phyloP scores from a whole-genome alignment of 306 rosid genomes.

The Calophaca sinica region DNA sequence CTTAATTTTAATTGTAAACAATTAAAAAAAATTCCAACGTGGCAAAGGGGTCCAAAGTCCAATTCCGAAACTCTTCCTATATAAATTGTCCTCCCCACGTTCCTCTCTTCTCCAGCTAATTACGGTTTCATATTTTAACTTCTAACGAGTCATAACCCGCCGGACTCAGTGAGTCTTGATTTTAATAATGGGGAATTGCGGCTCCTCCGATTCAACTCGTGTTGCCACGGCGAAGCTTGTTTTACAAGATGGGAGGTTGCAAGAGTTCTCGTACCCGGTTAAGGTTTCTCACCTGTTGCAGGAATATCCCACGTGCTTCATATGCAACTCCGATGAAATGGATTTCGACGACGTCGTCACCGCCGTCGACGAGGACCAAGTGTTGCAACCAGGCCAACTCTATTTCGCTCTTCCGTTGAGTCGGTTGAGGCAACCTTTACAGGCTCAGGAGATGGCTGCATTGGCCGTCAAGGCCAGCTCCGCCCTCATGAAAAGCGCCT shows the following conservation, averaged over 20 bases:
- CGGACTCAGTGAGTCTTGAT: slow-evolving; percentile 16
- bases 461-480: slow-evolving; percentile 92
- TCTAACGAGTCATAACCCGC: background rate
- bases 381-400: slow-evolving; percentile 79
- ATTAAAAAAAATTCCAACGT: slow-evolving; percentile 54
- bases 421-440: slow-evolving; percentile 62
- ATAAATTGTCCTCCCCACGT: slow-evolving; percentile 28
- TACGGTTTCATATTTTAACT: background rate
- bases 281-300: slow-evolving; percentile 77
- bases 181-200: slow-evolving; percentile 77
- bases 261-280: slow-evolving; percentile 71
- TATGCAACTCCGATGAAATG: slow-evolving; percentile 91
- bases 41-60: slow-evolving; percentile 45
- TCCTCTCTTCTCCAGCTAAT: slow-evolving; percentile 6
- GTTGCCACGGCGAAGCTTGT: slow-evolving; percentile 81
- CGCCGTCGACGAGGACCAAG: slow-evolving; percentile 73
- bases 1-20: background rate
- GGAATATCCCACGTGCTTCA: slow-evolving; percentile 69
- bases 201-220: slow-evolving; percentile 60
- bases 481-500: slow-evolving; percentile 67
- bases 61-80: slow-evolving; percentile 36
- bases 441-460: slow-evolving; percentile 92
- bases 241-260: slow-evolving; percentile 68
- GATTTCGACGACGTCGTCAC: slow-evolving; percentile 76
- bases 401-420: slow-evolving; percentile 84